phyloP scores from a whole-genome alignment of 2,329 filamentous ascomycete species.

The Xylaria polymorpha region DNA sequence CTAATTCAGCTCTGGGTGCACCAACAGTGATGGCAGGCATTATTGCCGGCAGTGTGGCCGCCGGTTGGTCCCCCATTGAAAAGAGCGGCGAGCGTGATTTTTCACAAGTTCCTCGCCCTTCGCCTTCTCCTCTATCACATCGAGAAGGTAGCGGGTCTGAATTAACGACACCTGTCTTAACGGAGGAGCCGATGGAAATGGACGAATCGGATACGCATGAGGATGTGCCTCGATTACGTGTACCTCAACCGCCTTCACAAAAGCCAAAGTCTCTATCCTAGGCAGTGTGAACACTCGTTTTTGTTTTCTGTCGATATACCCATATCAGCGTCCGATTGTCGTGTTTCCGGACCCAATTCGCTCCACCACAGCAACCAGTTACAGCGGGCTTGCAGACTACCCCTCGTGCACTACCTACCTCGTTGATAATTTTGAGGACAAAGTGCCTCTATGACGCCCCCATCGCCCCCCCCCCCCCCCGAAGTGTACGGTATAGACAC shows the following conservation, averaged over 20 bases:
- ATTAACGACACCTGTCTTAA: slow-evolving; percentile 43
- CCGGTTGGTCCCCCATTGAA: slow-evolving; percentile 79
- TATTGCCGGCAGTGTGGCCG: slow-evolving; percentile 79
- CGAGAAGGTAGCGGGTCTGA: slow-evolving; percentile 47
- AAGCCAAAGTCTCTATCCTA: slow-evolving; percentile 51
- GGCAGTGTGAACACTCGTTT: slow-evolving; percentile 45
- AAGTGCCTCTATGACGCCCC: neutral
- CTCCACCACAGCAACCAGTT: slow-evolving; percentile 6
- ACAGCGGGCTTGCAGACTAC: neutral
- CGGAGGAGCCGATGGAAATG: slow-evolving; percentile 54
- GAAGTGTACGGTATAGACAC: neutral
- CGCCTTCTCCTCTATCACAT: slow-evolving; percentile 48
- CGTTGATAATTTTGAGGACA: neutral
- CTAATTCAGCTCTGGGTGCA: slow-evolving; percentile 78
- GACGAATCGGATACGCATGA: slow-evolving; percentile 42
- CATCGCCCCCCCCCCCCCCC: neutral
- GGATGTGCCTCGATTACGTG: slow-evolving; percentile 48
- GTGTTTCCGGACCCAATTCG: slow-evolving; percentile 5
- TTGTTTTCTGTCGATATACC: slow-evolving; percentile 39
- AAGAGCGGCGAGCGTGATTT: slow-evolving; percentile 54
- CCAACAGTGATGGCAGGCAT: slow-evolving; percentile 87
- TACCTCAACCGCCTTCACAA: slow-evolving; percentile 49
- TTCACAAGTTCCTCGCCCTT: slow-evolving; percentile 49
- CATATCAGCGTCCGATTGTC: slow-evolving; percentile 14
- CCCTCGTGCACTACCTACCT: neutral